phyloP scores from a whole-genome alignment of 345 rosid species.

The Heritiera fomes region DNA sequence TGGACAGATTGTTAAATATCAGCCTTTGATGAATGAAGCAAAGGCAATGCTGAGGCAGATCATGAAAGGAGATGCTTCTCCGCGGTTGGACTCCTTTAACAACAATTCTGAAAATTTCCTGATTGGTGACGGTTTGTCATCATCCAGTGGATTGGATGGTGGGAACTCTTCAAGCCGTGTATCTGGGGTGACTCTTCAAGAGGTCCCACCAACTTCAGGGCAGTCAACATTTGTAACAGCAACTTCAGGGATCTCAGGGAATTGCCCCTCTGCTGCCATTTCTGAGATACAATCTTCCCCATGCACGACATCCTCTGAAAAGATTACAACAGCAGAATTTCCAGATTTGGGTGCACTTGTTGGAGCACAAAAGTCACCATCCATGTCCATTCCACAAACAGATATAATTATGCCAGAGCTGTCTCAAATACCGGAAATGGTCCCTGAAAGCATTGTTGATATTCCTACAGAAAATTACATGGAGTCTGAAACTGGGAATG shows the following conservation, averaged over 20 bases:
- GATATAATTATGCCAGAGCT: conserved; percentile 49
- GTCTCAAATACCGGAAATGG: conserved; percentile 48
- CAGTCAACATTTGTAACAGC: conserved; percentile 31
- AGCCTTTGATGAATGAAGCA: conserved; percentile 75
- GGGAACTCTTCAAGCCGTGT: conserved; percentile 45
- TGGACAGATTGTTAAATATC: conserved; percentile 92
- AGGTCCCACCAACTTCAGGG: conserved; percentile 62
- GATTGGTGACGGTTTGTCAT: conserved; percentile 44
- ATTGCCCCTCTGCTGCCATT: conserved; percentile 36
- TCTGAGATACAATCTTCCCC: conserved; percentile 54
- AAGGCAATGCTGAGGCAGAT: conserved; percentile 70
- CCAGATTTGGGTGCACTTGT: conserved; percentile 32
- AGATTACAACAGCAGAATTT: conserved; percentile 42
- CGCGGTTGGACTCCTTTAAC: conserved; percentile 52
- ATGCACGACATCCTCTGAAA: conserved; percentile 39
- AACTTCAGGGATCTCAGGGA: conserved; percentile 32
- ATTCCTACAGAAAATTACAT: conserved; percentile 43
- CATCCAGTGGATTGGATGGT: conserved; percentile 48
- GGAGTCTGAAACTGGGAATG: conserved; percentile 41
- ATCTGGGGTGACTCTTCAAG: conserved; percentile 80
- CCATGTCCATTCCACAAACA: conserved; percentile 39
- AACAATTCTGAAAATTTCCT: conserved; percentile 50
- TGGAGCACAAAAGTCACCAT: conserved; percentile 41
- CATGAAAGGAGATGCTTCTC: conserved; percentile 53
- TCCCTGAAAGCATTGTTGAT: conserved; percentile 47